Percentiles rank a stretch among this genome's conserved stretches.
phyloP scores from a whole-genome alignment of 2,329 filamentous ascomycete species.

The Tolypocladium cylindrosporum region DNA sequence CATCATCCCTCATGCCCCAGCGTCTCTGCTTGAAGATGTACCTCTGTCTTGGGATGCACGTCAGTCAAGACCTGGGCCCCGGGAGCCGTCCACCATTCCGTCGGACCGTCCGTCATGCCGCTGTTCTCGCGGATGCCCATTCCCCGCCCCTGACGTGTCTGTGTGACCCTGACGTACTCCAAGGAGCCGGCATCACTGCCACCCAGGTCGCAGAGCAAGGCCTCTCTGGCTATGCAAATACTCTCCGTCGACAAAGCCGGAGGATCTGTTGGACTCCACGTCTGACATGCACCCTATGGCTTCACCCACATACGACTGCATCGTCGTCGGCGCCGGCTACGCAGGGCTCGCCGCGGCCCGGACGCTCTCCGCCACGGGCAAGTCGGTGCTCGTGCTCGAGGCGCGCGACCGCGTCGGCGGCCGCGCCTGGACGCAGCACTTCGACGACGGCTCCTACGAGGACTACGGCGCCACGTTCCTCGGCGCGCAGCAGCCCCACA shows the following conservation, averaged over 20 bases:
- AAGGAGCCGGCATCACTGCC: not conserved
- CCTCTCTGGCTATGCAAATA: not conserved
- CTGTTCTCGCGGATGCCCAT: not conserved
- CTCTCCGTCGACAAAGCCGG: not conserved
- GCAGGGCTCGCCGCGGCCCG: not conserved
- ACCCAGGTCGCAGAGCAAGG: not conserved
- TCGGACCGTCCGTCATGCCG: not conserved
- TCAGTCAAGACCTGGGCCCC: not conserved
- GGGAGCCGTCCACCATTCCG: not conserved
- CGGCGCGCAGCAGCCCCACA: conserved; percentile 1
- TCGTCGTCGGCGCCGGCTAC: not conserved
- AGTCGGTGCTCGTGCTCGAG: conserved; percentile 14
- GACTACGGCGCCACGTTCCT: conserved; percentile 3
- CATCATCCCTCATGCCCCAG: not conserved
- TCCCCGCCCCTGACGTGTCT: not conserved
- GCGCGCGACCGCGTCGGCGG: conserved; percentile 27
- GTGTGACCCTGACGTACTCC: not conserved
- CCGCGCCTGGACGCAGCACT: conserved; percentile 20
- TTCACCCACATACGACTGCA: not conserved
- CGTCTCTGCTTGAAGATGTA: not conserved
- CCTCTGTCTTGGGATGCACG: not conserved
- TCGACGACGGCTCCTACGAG: not conserved
- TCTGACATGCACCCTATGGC: not conserved
- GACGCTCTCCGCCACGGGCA: not conserved
- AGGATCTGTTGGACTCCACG: not conserved